Conservation (phyloP, 352 stramenopile species). For the Thalassiosira hispida region DNA sequence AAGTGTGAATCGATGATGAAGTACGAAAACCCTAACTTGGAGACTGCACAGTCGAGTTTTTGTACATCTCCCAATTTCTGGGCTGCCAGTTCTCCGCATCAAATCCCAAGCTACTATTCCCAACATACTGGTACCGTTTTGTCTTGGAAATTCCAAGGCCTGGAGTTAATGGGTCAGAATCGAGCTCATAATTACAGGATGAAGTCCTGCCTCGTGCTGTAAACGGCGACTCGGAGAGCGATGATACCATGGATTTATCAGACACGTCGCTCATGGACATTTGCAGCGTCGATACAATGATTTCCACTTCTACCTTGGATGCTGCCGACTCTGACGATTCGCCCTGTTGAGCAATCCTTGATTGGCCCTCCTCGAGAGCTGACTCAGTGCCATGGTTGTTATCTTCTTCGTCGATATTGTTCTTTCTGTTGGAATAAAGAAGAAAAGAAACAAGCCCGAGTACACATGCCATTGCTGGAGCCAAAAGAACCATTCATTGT, state of each 20-base stretch:
- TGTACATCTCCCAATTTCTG: neutral
- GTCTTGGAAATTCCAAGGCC: constrained; percentile 7
- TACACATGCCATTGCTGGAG: constrained; percentile 18
- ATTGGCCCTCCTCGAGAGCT: neutral
- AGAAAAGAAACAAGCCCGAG: constrained; percentile 17
- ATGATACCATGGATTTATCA: constrained; percentile 20
- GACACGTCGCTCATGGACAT: constrained; percentile 7
- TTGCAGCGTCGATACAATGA: neutral
- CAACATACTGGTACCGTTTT: neutral
- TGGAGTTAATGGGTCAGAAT: constrained; percentile 3
- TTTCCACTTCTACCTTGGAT: neutral
- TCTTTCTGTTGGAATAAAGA: constrained; percentile 6
- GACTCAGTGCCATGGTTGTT: neutral
- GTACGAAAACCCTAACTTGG: too few species aligned
- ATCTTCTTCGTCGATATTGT: constrained; percentile 12
- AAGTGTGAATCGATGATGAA: too few species aligned
- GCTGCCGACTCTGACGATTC: neutral
- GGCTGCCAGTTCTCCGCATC: neutral
- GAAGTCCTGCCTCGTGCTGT: too few species aligned
- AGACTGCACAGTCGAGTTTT: neutral
- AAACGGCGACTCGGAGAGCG: constrained; percentile 22
- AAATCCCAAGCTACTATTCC: neutral
- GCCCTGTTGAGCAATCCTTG: neutral
- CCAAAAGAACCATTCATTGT: neutral
- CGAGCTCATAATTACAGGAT: neutral